Evolutionary conservation across 495 filamentous ascomycete species (phyloP), one percentile per base, ranked within the genome.

Genomic region (Penicillium malachiteum): DNA sequence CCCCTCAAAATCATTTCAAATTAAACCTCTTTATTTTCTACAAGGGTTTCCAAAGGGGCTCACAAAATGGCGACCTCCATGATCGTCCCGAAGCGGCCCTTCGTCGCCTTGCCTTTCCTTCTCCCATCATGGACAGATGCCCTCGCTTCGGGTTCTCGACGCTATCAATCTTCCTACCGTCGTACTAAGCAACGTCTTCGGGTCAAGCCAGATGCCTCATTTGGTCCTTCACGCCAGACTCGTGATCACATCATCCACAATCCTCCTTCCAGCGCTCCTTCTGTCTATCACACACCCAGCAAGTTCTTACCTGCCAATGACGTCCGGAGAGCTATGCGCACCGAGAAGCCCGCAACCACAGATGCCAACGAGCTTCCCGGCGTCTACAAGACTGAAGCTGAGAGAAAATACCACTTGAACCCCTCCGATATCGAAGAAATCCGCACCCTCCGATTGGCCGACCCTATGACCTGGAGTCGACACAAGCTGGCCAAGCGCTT

Each of bases 291-390:
- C 69, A 98, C 94, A 3, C 94, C 94, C 32, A 77, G 83, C 53
- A 92, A 90, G 58, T 98, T 98, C 76, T 85, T 98, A 13, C 95
- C 94, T 31, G 75, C 77, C 56, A 74, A 78, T 55, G 95, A 98
- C 74, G 81, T 81, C 7, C 86, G 93, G 31, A 84, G 85, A 52
- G 71, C 73, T 47, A 73, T 91, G 56, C 72, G 76, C 14, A 48
- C 65, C 17, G 69, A 72, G 32, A 40, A 60, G 9, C 38, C 63
- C 11, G 21, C 54, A 14, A 56, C 62, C 7, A 7, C 48, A 7
- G 61, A 68, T 18, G 40, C 67, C 14, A 68, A 69, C 18, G 59
- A 59, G 8, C 77, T 89, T 12, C 85, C 86, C 9, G 76, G 86
- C 8, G 75, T 85, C 0, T 68, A 85, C 52, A 77, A 79, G 41